Percentiles rank a stretch among this genome's conserved stretches.
Evolutionary conservation across 352 stramenopile genomes (phyloP).

Genomic region (Phytopythium boreale): DNA sequence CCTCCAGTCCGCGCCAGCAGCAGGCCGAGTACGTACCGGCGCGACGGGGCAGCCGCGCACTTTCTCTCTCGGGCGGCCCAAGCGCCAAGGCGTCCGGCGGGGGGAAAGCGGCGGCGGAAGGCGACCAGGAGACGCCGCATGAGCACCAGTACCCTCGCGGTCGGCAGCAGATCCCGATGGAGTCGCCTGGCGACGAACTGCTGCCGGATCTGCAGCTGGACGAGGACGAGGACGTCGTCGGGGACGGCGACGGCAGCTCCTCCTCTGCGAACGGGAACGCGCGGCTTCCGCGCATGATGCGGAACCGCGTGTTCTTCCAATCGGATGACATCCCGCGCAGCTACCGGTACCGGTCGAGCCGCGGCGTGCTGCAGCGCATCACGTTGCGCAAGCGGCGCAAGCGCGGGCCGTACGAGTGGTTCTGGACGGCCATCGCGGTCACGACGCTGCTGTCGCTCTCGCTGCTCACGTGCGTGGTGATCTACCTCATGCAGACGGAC

Average conservation of each 20-base stretch:
- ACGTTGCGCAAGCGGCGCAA: constrained; percentile 54
- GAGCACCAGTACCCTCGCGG: constrained; percentile 57
- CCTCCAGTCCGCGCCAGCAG: constrained; percentile 2
- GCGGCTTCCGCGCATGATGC: constrained; percentile 27
- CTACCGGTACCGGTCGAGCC: constrained; percentile 31
- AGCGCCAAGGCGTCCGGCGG: constrained; percentile 11
- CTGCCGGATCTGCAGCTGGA: constrained; percentile 33
- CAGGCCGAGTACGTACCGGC: constrained; percentile 3
- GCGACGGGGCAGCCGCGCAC: constrained; percentile 11
- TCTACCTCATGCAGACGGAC: constrained; percentile 76
- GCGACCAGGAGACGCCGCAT: constrained; percentile 18
- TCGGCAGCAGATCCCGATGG: constrained; percentile 59
- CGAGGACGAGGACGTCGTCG: constrained; percentile 11
- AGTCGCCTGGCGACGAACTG: constrained; percentile 56
- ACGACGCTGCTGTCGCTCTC: constrained; percentile 68
- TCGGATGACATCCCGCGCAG: constrained; percentile 17
- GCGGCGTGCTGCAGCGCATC: constrained; percentile 47
- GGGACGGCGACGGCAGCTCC: neutral
- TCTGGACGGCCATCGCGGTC: constrained; percentile 73
- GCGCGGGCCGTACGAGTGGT: constrained; percentile 46
- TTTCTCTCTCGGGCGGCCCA: constrained; percentile 17
- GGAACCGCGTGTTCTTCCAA: constrained; percentile 57
- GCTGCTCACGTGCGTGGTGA: constrained; percentile 50
- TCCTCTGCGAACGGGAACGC: constrained; percentile 14
- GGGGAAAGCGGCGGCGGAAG: constrained; percentile 11